phyloP scores from a whole-genome alignment of 441 rosid genomes.

The Biscutella auriculata region DNA sequence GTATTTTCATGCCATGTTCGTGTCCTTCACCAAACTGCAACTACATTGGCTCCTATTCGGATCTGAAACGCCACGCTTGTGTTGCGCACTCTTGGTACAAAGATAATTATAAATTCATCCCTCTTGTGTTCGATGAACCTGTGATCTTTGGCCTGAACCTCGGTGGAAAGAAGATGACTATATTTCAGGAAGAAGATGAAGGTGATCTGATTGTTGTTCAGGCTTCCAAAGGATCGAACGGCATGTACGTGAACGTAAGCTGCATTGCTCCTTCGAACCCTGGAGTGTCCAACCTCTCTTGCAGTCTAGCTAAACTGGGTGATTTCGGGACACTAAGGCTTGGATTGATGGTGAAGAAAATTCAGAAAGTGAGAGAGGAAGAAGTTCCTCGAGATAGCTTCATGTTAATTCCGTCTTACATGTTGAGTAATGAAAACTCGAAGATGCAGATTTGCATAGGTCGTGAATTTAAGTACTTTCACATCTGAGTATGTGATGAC shows the following conservation, averaged over 20 bases:
- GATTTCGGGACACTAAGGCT: no score
- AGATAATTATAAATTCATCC: no score
- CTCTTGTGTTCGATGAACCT: no score
- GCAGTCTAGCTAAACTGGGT: no score
- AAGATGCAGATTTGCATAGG: background rate
- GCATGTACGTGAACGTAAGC: background rate
- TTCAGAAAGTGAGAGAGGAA: background rate
- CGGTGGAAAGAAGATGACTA: background rate
- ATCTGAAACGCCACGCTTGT: constrained; percentile 24
- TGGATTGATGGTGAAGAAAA: background rate
- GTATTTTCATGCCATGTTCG: constrained; percentile 24
- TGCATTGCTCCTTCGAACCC: background rate
- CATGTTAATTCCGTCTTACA: background rate
- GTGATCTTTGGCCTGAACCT: no score
- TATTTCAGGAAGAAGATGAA: background rate
- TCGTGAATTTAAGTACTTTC: background rate
- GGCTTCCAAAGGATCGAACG: background rate
- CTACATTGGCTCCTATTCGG: constrained; percentile 23
- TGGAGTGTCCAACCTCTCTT: no score
- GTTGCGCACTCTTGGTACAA: no score
- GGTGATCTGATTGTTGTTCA: background rate
- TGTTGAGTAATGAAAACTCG: background rate
- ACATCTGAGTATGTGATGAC: no score
- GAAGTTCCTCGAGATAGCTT: background rate
- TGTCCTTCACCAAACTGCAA: constrained; percentile 37